These are phyloP conservation scores for Tricholoma matsutake DNA, from an alignment of 768 basidiomycete genomes.

Conservation along the genomic window DNA sequence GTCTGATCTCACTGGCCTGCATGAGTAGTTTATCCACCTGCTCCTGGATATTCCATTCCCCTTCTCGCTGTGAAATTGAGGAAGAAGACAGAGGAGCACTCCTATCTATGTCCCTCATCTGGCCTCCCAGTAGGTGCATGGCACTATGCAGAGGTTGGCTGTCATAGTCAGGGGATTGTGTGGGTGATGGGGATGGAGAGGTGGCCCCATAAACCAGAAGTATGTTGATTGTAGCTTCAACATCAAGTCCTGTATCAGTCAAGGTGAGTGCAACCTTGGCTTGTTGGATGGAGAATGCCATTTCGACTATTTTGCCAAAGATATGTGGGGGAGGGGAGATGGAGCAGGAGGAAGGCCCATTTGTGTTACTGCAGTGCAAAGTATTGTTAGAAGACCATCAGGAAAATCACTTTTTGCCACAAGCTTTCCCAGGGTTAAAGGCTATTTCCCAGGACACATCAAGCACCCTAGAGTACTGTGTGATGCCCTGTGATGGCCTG, in stretches of 20 bases:
- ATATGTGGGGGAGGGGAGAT: slow-evolving; percentile 78
- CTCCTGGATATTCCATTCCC: slow-evolving; percentile 43
- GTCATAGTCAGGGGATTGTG: slow-evolving; percentile 13
- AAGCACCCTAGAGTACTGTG: too few relatives aligned
- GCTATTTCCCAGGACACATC: too few relatives aligned
- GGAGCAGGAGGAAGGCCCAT: slow-evolving; percentile 21
- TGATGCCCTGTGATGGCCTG: too few relatives aligned
- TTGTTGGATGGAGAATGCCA: slow-evolving; percentile 5
- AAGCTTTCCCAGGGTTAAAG: too few relatives aligned
- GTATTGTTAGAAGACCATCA: slow-evolving; percentile 12
- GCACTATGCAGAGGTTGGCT: slow-evolving; percentile 9
- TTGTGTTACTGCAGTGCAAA: slow-evolving; percentile 5
- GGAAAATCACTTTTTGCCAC: too few relatives aligned
- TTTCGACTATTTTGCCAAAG: slow-evolving; percentile 42
- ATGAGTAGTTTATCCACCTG: slow-evolving; percentile 78
- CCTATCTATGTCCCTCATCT: too few relatives aligned
- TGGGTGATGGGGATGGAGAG: slow-evolving; percentile 8
- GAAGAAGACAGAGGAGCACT: slow-evolving; percentile 23
- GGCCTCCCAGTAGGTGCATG: slow-evolving; percentile 19
- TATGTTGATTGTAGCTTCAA: not conserved
- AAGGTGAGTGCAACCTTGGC: slow-evolving; percentile 1
- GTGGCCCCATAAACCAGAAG: slow-evolving; percentile 34
- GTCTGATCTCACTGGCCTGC: slow-evolving; percentile 84
- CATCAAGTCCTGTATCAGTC: slow-evolving; percentile 1
- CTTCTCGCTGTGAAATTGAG: slow-evolving; percentile 7